Base-by-base conservation (phyloP, 805 yeast genomes). In the Candida boidinii region DNA sequence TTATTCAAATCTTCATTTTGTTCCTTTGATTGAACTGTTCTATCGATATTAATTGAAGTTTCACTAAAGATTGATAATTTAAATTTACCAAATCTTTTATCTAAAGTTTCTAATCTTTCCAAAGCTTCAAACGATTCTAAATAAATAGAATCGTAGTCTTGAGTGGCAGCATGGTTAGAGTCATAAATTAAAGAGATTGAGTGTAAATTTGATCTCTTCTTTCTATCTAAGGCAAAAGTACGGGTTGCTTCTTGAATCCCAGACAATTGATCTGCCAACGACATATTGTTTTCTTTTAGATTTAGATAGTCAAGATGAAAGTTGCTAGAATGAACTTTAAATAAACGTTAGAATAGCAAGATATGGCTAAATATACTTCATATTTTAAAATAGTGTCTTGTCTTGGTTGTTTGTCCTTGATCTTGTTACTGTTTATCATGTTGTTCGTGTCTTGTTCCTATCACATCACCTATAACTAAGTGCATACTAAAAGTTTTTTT, bases 131-230 rank as follows among this genome's bases (percentile, higher is more conserved):
- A 47, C 3, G 92, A 80, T 35, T 73, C 73, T 33, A 77, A 71
- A 49, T 69, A 82, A 37, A 92, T 76, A 28, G 79, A 67, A 45
- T 87, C 96, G 49, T 74, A 88, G 54, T 92, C 98, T 62, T 92
- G 97, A 23, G 88, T 73, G n/a, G 94, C 84, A 13, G 98, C 98
- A 39, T 76, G 77, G 46, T 79, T 76, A 8, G 95, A 69, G 27
- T 85, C 94, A 54, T 80, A 88, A 18, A 92, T 70, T 42, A 92
- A 72, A 30, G 98, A 92, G 25, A 85, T 79, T 24, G 94, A 76
- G 52, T 92, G 98, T 37, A 87, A 62, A 56, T 81, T 83, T 41
- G 87, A 84, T 55, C 96, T 70, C 46, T 74, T 69, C 57, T 87
- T 87, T 55, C 96, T 74, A 53, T 90, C 96, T 41, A 82, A 65